Conservation (phyloP, 2,329 filamentous ascomycete species). For the Penicillium nordicum region DNA sequence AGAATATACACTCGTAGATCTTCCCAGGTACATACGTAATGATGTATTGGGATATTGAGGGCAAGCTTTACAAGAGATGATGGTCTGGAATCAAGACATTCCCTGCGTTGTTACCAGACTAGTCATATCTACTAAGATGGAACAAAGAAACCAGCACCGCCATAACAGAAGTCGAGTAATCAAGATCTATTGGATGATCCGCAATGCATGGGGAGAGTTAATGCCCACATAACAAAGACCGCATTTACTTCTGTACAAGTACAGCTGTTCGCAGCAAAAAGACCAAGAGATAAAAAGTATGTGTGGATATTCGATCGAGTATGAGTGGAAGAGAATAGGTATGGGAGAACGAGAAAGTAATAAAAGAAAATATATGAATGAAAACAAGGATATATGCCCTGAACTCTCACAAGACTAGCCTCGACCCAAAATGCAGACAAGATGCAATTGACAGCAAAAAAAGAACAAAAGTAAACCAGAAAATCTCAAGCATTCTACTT, state of each 20-base stretch:
- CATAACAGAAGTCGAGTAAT: conserved; percentile 4
- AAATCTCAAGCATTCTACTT: conserved; percentile 39
- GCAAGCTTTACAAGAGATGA: background rate
- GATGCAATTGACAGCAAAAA: conserved; percentile 19
- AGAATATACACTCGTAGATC: background rate
- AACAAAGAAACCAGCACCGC: background rate
- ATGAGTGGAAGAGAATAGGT: conserved; percentile 12
- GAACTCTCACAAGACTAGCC: conserved; percentile 19
- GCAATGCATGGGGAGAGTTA: conserved; percentile 10
- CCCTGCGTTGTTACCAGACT: conserved; percentile 3
- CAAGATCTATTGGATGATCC: conserved; percentile 18
- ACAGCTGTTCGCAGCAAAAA: background rate
- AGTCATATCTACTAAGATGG: background rate
- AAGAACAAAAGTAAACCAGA: conserved; percentile 11
- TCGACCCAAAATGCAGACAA: conserved; percentile 20
- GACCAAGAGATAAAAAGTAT: conserved; percentile 6
- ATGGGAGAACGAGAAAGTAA: conserved; percentile 9
- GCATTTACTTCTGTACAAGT: background rate
- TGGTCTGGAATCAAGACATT: background rate
- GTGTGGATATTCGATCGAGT: conserved; percentile 21
- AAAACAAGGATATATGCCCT: conserved; percentile 21
- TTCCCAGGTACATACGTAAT: background rate
- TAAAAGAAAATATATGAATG: conserved; percentile 15
- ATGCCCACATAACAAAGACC: conserved; percentile 1
- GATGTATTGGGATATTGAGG: no score